Evolutionary conservation across 768 basidiomycete genomes (phyloP).

Genomic region (Paxillus rubicundulus): DNA sequence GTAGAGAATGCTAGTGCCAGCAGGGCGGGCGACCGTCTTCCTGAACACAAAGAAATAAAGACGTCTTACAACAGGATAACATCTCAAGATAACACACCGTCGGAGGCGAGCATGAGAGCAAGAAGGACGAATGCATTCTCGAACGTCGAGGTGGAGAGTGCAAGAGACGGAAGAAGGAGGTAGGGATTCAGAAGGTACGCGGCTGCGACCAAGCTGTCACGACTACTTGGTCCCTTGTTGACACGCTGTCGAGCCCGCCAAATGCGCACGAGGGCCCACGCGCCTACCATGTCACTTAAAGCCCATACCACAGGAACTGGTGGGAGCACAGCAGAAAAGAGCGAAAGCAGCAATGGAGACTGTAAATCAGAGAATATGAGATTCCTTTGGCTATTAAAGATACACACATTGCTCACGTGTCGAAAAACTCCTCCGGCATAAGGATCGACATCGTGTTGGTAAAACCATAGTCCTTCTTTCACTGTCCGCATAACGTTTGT

Average conservation of each 20-base stretch:
- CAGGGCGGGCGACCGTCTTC: slow-evolving; percentile 53
- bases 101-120: slow-evolving; percentile 65
- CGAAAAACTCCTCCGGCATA: slow-evolving; percentile 85
- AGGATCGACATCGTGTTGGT: slow-evolving; percentile 73
- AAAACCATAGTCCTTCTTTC: slow-evolving; percentile 85
- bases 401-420: slow-evolving; percentile 57
- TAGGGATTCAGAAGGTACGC: slow-evolving; percentile 89
- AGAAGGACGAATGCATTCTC: slow-evolving; percentile 74
- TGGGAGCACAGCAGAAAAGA: slow-evolving; percentile 73
- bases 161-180: slow-evolving; percentile 72
- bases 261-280: slow-evolving; percentile 64
- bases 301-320: slow-evolving; percentile 67
- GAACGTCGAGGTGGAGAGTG: slow-evolving; percentile 77
- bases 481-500: slow-evolving; percentile 46
- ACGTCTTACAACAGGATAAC: not conserved
- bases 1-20: slow-evolving; percentile 68
- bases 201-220: slow-evolving; percentile 62
- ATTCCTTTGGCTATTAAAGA: not conserved
- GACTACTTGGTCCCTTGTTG: slow-evolving; percentile 34
- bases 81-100: slow-evolving; percentile 43
- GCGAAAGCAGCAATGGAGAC: slow-evolving; percentile 78
- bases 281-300: slow-evolving; percentile 60
- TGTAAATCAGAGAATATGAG: slow-evolving; percentile 29
- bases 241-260: slow-evolving; percentile 64
- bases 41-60: slow-evolving; percentile 36